Evolutionary conservation across 108 stramenopile species (phyloP), one percentile per base, ranked within the genome.

Genomic region (Conticribra weissflogii): DNA sequence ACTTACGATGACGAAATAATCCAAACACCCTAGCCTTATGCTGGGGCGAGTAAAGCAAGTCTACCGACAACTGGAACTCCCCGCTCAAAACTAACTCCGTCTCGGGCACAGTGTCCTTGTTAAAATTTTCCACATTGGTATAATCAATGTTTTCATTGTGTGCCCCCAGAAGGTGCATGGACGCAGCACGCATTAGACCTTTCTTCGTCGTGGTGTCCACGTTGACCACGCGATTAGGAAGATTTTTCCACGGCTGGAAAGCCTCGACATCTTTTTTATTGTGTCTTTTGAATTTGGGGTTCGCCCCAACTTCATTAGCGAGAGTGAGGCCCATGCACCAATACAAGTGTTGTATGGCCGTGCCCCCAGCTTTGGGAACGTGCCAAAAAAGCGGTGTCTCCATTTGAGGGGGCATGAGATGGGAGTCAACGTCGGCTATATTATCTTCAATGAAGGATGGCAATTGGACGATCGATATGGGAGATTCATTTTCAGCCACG

Each of bases 361-460:
- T 51, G 2, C 67, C 67, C 18, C 67, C 67, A 31, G 67, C 30
- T 56, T 50, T 33, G 23, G 55, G 67, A 29, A 68, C 34, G 22
- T 68, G 54, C 67, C 67, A 68, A 21, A 68, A 68, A 29, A 68
- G 51, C 1, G 67, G 67, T 5, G 72, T 72, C 22, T 59, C 72
- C 12, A 9, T 41, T 5, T 5, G 5, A 12, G 36, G 8, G 8
- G 36, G 12, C 36, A 9, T 5, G 36, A 41, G 8, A 41, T 5
- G 36, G 36, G 36, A 41, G 12, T 41, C 12, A 12, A 12, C 36
- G 36, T 41, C 36, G 36, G 36, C 36, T 41, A 41, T 12, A 41
- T 41, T 41, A 41, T 41, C 36, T 41, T 41, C 12, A 9, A 41
- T 41, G 8, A 41, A 9, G 5, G 36, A 41, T 9, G 36, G 12